A percentile compares a stretch with the other conserved stretches of the same genome.
These are phyloP conservation scores for Lachancea meyersii DNA, from an alignment of 805 yeast species.

Conservation along the genomic window DNA sequence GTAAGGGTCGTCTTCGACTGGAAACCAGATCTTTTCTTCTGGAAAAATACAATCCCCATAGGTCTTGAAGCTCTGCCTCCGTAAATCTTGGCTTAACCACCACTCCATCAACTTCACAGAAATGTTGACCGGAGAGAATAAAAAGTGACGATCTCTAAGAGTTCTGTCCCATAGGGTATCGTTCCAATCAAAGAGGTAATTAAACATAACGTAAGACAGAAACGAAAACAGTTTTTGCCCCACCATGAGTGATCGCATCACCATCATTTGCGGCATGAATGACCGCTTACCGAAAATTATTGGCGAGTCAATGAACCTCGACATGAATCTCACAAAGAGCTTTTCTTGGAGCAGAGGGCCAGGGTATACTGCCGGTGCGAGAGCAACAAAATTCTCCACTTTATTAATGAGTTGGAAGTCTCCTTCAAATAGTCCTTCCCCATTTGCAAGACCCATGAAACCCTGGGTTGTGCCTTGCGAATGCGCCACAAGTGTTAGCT, in stretches of 20 bases:
- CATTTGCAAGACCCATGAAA: conserved; percentile 57
- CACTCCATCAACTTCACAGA: conserved; percentile 80
- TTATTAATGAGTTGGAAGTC: conserved; percentile 43
- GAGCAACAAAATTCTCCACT: conserved; percentile 61
- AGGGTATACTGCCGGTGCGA: conserved; percentile 90
- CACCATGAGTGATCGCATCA: conserved; percentile 46
- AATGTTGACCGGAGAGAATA: conserved; percentile 81
- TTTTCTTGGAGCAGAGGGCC: conserved; percentile 66
- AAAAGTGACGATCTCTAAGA: conserved; percentile 65
- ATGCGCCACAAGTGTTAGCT: conserved; percentile 68
- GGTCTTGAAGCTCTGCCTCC: conserved; percentile 38
- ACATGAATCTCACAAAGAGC: conserved; percentile 55
- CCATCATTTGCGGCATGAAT: conserved; percentile 71
- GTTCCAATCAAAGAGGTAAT: conserved; percentile 82
- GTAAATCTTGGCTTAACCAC: conserved; percentile 64
- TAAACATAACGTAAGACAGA: conserved; percentile 75
- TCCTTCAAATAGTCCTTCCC: conserved; percentile 25
- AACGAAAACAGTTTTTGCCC: conserved; percentile 50
- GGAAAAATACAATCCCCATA: conserved; percentile 43
- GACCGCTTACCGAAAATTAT: conserved; percentile 69
- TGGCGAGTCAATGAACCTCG: conserved; percentile 42
- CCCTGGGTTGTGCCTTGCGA: conserved; percentile 93
- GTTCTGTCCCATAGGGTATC: conserved; percentile 67
- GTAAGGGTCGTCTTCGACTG: conserved; percentile 16
- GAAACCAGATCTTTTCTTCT: conserved; percentile 50